phyloP scores from a whole-genome alignment of 2,329 filamentous ascomycete species.

The Sporothrix schenckii region DNA sequence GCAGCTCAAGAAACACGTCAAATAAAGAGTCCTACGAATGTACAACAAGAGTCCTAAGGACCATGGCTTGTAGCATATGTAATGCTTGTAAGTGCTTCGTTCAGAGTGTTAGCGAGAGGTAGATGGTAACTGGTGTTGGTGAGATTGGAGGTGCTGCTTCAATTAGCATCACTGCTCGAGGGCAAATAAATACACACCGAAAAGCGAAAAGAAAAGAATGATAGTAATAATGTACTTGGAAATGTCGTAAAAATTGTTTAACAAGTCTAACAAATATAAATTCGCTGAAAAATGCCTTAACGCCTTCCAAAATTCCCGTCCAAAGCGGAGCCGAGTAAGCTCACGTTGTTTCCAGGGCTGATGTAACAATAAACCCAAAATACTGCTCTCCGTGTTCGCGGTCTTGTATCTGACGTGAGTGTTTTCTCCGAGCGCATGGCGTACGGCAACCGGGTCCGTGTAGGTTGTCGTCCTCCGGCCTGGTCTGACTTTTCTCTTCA shows the following conservation, averaged over 20 bases:
- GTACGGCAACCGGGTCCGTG: no score
- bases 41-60: neutral
- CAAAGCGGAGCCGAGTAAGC: neutral
- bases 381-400: no score
- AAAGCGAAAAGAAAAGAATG: no score
- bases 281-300: slow-evolving; percentile 20
- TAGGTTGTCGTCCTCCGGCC: no score
- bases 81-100: neutral
- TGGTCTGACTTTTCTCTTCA: neutral
- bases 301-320: neutral
- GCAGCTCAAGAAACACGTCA: neutral
- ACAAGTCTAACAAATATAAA: neutral
- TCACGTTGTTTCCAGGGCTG: no score
- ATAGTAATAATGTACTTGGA: neutral
- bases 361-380: no score
- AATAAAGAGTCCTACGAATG: neutral
- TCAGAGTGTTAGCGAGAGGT: neutral
- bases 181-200: neutral
- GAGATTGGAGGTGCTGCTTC: no score
- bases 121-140: neutral
- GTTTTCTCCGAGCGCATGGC: no score
- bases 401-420: no score
- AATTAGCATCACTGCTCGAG: no score
- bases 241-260: neutral
- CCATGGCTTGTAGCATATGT: neutral